These are phyloP conservation scores for Sapria himalayana DNA, from an alignment of 345 rosid genomes.

Conservation along the genomic window DNA sequence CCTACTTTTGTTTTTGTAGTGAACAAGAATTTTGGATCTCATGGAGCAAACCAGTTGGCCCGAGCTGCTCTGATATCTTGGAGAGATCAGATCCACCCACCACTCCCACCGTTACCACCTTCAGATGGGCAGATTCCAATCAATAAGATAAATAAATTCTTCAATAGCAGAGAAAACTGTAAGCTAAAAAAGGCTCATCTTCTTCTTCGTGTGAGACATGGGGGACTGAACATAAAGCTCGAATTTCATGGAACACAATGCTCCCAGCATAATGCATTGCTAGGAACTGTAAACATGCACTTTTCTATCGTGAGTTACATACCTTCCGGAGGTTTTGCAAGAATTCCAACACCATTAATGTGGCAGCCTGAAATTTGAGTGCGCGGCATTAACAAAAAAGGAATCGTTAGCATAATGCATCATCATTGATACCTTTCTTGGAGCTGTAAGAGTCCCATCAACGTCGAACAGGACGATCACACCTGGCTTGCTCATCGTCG, in stretches of 20 bases:
- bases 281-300: constrained; percentile 2
- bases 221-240: too few species aligned
- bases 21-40: background rate
- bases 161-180: too few species aligned
- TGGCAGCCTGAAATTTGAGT: constrained; percentile 18
- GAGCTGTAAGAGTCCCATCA: constrained; percentile 96
- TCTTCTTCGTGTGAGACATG: too few species aligned
- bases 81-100: constrained; percentile 90
- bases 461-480: constrained; percentile 86
- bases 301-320: constrained; percentile 2
- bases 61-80: constrained; percentile 93
- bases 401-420: background rate
- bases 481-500: constrained; percentile 38
- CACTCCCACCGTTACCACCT: constrained; percentile 79
- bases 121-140: constrained; percentile 8
- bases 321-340: constrained; percentile 63
- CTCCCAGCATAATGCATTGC: too few species aligned
- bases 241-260: too few species aligned
- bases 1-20: background rate
- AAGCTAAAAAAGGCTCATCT: too few species aligned
- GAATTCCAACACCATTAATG: constrained; percentile 40
- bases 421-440: constrained; percentile 37
- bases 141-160: too few species aligned
- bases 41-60: constrained; percentile 39
- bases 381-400: background rate